Conservation (phyloP, 495 filamentous ascomycete species). For the Pyrenula aspistea region DNA sequence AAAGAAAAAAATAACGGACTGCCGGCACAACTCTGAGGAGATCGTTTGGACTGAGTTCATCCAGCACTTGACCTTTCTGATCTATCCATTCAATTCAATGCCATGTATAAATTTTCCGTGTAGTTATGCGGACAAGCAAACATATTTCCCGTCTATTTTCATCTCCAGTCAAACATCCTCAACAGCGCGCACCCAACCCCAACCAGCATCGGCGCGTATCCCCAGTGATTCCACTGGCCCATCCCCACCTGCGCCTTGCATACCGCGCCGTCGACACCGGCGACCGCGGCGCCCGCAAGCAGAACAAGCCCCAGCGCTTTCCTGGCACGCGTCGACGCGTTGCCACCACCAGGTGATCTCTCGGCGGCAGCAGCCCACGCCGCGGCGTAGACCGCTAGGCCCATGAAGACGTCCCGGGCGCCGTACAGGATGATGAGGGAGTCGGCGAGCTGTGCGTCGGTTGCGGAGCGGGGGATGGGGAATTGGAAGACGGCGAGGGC, state of each 20-base stretch:
- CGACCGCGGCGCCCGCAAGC: conserved; percentile 28
- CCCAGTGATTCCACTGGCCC: conserved; percentile 44
- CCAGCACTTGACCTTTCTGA: too few relatives aligned
- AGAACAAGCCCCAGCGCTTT: conserved; percentile 33
- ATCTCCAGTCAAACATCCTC: conserved; percentile 11
- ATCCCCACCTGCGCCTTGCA: conserved; percentile 18
- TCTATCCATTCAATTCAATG: too few relatives aligned
- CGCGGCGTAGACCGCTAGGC: conserved; percentile 27
- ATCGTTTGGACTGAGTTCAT: too few relatives aligned
- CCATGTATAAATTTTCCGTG: too few relatives aligned
- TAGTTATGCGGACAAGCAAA: too few relatives aligned
- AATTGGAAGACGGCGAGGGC: conserved; percentile 37
- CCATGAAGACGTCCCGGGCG: conserved; percentile 41
- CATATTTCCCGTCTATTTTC: background rate
- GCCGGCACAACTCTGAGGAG: too few relatives aligned
- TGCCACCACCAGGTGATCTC: background rate
- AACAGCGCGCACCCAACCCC: conserved; percentile 21
- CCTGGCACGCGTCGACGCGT: conserved; percentile 8
- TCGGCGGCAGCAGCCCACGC: conserved; percentile 25
- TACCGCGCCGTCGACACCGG: conserved; percentile 33
- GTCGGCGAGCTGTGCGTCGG: conserved; percentile 23
- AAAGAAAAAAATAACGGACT: too few relatives aligned
- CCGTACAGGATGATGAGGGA: conserved; percentile 36
- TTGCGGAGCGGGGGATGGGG: conserved; percentile 13
- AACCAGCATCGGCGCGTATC: conserved; percentile 33